Evolutionary conservation across 352 stramenopile genomes (phyloP).

Genomic region (Phytophthora pisi): DNA sequence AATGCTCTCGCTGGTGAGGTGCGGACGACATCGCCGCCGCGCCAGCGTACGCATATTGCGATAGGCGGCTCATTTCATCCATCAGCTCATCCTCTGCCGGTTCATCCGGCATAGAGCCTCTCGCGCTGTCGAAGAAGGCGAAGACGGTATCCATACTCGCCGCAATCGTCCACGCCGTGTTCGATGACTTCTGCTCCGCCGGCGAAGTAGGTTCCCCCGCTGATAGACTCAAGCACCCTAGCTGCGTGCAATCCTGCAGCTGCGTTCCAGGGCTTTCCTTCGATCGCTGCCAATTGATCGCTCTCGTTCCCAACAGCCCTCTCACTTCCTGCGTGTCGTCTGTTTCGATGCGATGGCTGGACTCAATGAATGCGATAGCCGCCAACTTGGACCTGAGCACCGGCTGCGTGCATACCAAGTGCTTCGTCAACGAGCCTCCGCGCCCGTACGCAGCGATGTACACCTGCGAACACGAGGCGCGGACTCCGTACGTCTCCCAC

Average conservation of each 20-base stretch:
- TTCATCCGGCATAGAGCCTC: conserved; percentile 80
- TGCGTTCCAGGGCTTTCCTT: conserved; percentile 72
- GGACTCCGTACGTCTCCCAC: conserved; percentile 82
- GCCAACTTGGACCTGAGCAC: conserved; percentile 66
- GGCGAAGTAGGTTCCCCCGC: conserved; percentile 65
- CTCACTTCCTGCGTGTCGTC: conserved; percentile 76
- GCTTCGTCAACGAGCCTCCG: conserved; percentile 73
- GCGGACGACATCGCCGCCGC: conserved; percentile 56
- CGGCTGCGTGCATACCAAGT: conserved; percentile 75
- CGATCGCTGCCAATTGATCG: conserved; percentile 85
- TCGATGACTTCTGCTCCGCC: conserved; percentile 73
- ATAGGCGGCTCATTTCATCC: conserved; percentile 81
- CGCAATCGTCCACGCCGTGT: conserved; percentile 84
- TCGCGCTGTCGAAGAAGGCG: conserved; percentile 84
- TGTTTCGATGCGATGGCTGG: conserved; percentile 68
- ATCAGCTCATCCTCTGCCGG: conserved; percentile 72
- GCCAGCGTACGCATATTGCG: conserved; percentile 72
- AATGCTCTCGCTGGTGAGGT: conserved; percentile 60
- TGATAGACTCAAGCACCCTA: conserved; percentile 80
- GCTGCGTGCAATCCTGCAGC: conserved; percentile 70
- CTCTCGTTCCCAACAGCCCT: conserved; percentile 63
- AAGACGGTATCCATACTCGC: conserved; percentile 87
- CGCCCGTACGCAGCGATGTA: conserved; percentile 84
- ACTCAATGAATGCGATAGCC: conserved; percentile 84
- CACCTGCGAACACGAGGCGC: conserved; percentile 72